phyloP scores from a whole-genome alignment of 2,329 filamentous ascomycete species.

The Boeremia exigua region DNA sequence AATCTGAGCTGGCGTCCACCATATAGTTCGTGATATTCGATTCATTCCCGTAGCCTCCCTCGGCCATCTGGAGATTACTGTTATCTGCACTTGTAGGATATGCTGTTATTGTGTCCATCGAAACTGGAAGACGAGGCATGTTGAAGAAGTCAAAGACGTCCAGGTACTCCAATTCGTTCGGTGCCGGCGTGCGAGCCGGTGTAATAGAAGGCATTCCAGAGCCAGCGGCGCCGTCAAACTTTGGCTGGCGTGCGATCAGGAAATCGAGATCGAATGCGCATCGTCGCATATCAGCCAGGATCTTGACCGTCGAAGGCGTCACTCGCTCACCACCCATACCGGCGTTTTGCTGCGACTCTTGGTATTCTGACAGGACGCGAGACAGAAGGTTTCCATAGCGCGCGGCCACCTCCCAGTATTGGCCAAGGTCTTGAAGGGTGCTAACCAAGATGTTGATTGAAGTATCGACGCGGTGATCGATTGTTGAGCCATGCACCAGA shows the following conservation, averaged over 20 bases:
- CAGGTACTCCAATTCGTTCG: conserved; percentile 86
- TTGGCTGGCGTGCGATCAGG: conserved; percentile 81
- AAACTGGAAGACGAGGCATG: conserved; percentile 71
- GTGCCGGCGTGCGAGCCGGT: conserved; percentile 71
- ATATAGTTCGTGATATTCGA: conserved; percentile 82
- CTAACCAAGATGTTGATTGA: conserved; percentile 84
- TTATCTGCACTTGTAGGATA: conserved; percentile 37
- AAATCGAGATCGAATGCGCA: conserved; percentile 91
- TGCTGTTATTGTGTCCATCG: conserved; percentile 38
- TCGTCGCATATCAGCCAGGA: conserved; percentile 88
- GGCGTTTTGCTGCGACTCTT: conserved; percentile 71
- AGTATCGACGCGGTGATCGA: conserved; percentile 80
- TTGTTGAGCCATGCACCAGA: conserved; percentile 88
- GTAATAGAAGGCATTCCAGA: conserved; percentile 48
- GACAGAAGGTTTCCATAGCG: conserved; percentile 81
- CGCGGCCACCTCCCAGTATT: conserved; percentile 83
- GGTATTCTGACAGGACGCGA: conserved; percentile 84
- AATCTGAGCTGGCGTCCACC: conserved; percentile 75
- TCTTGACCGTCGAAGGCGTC: conserved; percentile 82
- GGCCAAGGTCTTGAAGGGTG: conserved; percentile 78
- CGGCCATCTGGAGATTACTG: conserved; percentile 30
- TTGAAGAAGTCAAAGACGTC: conserved; percentile 97
- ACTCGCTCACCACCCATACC: conserved; percentile 70
- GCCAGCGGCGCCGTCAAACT: conserved; percentile 44
- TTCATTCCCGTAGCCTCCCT: conserved; percentile 58